Evolutionary conservation across 306 rosid genomes (phyloP).

Genomic region (Lotus japonicus): DNA sequence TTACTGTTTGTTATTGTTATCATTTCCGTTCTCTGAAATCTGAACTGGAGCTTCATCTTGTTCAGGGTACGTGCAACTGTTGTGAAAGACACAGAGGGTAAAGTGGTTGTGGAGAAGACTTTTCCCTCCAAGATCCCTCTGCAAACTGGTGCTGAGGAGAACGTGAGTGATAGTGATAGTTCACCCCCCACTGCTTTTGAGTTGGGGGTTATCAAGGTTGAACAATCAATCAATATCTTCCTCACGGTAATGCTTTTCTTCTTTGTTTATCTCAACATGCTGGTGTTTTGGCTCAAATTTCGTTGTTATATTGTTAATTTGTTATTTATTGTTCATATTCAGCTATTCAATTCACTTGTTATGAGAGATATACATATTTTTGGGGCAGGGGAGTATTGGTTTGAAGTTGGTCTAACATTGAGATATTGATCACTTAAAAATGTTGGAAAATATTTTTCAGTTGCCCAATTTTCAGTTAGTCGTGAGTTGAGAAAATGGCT

Average conservation of each 20-base stretch:
- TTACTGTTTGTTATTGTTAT: background rate
- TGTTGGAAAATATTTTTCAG: background rate
- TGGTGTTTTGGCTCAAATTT: no score
- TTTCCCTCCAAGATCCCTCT: conserved; percentile 44
- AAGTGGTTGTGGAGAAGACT: conserved; percentile 49
- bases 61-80: conserved; percentile 54
- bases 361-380: background rate
- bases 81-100: conserved; percentile 52
- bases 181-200: conserved; percentile 44
- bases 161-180: conserved; percentile 9
- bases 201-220: conserved; percentile 55
- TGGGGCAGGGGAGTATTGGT: background rate
- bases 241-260: no score
- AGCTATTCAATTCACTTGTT: background rate
- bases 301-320: background rate
- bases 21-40: background rate
- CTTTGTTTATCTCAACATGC: no score
- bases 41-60: background rate
- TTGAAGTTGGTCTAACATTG: background rate
- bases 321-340: background rate
- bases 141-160: conserved; percentile 19
- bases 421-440: background rate
- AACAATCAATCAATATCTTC: conserved; percentile 69
- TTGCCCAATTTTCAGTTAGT: background rate
- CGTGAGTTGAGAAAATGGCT: background rate